phyloP scores from a whole-genome alignment of 768 basidiomycete species.

The Cyclocybe aegerita region DNA sequence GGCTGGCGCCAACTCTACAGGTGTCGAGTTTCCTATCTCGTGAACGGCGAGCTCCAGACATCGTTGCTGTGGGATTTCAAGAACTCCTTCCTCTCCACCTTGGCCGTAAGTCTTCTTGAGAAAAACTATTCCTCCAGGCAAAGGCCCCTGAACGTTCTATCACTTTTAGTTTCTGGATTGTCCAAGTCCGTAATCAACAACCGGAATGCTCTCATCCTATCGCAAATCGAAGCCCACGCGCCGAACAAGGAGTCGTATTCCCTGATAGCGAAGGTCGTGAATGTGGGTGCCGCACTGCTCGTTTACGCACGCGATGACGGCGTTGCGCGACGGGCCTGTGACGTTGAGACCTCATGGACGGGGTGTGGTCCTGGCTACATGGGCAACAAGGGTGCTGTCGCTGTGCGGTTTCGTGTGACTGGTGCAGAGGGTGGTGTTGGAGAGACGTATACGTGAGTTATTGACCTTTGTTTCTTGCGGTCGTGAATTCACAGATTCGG shows the following conservation, averaged over 20 bases:
- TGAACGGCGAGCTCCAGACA: slow-evolving; percentile 69
- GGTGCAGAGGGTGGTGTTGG: slow-evolving; percentile 53
- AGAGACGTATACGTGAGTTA: slow-evolving; percentile 82
- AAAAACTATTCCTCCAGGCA: not conserved
- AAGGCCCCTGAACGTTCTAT: slow-evolving; percentile 2
- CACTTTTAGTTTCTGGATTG: slow-evolving; percentile 67
- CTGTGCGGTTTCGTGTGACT: slow-evolving; percentile 76
- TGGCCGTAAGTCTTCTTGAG: slow-evolving; percentile 57
- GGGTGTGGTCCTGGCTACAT: slow-evolving; percentile 72
- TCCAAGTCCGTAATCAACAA: slow-evolving; percentile 69
- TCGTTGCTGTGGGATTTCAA: slow-evolving; percentile 91
- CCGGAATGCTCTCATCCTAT: slow-evolving; percentile 69
- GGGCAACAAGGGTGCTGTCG: slow-evolving; percentile 97
- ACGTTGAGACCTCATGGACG: slow-evolving; percentile 76
- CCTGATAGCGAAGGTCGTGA: slow-evolving; percentile 75
- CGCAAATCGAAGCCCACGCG: slow-evolving; percentile 70
- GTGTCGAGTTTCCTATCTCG: slow-evolving; percentile 72
- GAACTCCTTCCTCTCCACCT: slow-evolving; percentile 90
- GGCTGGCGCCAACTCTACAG: slow-evolving; percentile 82
- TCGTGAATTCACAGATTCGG: slow-evolving; percentile 1
- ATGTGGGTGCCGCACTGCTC: slow-evolving; percentile 85
- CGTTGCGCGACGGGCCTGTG: slow-evolving; percentile 54
- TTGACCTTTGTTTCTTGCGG: not conserved
- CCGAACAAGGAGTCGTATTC: slow-evolving; percentile 74
- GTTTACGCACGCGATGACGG: slow-evolving; percentile 81